Conservation (phyloP, 2,329 filamentous ascomycete species). For the Cadophora malorum region DNA sequence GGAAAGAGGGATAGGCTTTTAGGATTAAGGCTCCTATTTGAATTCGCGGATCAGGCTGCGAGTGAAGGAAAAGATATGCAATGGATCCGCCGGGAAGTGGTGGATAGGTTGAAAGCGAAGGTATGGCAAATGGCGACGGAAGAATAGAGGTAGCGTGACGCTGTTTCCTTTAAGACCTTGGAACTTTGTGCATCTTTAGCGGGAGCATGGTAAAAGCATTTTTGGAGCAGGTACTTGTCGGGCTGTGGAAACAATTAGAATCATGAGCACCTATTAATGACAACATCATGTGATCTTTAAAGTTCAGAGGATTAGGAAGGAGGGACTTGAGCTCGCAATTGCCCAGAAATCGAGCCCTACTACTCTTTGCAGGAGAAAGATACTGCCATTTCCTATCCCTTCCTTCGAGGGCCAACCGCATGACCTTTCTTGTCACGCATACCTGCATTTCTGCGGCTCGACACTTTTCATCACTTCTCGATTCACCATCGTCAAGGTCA, state of each 20-base stretch:
- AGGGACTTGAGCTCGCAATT: not conserved
- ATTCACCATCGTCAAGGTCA: constrained; percentile 17
- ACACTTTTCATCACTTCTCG: not conserved
- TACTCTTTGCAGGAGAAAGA: not conserved
- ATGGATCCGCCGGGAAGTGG: constrained; percentile 63
- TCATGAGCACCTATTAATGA: constrained; percentile 1
- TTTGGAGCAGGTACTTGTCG: constrained; percentile 2
- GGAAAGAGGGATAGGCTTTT: constrained; percentile 62
- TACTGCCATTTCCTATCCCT: not conserved
- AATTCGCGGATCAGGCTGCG: constrained; percentile 64
- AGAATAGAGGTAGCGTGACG: constrained; percentile 15
- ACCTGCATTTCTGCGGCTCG: no score
- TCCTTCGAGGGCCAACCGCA: not conserved
- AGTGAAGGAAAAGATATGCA: constrained; percentile 50
- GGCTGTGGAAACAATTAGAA: not conserved
- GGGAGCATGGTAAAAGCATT: constrained; percentile 18
- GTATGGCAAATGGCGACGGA: constrained; percentile 51
- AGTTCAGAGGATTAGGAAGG: not conserved
- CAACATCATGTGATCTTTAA: not conserved
- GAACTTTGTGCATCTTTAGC: constrained; percentile 18
- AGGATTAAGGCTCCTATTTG: constrained; percentile 68
- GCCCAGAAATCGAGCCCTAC: not conserved
- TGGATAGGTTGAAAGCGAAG: constrained; percentile 59
- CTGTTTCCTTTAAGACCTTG: not conserved
- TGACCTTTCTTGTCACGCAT: not conserved